A percentile compares a stretch with the other conserved stretches of the same genome.
These are phyloP conservation scores for Anthracocystis panici-leucophaei DNA, from an alignment of 1,284 basidiomycete genomes.

Conservation along the genomic window DNA sequence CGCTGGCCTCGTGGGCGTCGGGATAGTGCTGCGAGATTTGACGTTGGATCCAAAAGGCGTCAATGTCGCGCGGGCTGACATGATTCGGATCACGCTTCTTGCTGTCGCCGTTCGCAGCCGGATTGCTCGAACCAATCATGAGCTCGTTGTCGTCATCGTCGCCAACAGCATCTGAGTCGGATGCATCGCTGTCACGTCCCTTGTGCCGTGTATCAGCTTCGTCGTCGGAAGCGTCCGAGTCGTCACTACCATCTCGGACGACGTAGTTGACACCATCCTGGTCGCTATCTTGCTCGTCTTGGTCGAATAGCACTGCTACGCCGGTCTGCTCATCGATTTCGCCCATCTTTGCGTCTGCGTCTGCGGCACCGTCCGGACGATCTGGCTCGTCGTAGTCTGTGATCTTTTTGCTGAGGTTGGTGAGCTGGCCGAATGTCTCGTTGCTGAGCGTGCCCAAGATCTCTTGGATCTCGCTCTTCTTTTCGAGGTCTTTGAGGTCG, in stretches of 20 bases:
- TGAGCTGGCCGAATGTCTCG: constrained; percentile 86
- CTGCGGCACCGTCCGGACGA: constrained; percentile 69
- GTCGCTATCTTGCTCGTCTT: constrained; percentile 81
- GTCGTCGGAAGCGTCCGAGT: constrained; percentile 76
- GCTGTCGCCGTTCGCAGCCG: constrained; percentile 69
- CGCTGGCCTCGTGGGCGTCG: constrained; percentile 92
- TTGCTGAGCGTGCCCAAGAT: constrained; percentile 79
- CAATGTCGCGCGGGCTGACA: constrained; percentile 89
- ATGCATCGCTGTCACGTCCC: constrained; percentile 72
- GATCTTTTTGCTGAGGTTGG: constrained; percentile 92
- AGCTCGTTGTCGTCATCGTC: constrained; percentile 77
- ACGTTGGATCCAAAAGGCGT: constrained; percentile 98
- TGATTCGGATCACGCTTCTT: constrained; percentile 70
- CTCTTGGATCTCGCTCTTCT: constrained; percentile 92
- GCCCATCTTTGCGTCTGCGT: constrained; percentile 80
- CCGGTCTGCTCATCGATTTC: constrained; percentile 79
- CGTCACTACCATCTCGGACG: constrained; percentile 71
- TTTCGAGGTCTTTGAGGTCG: constrained; percentile 93
- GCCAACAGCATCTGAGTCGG: constrained; percentile 76
- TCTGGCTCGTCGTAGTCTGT: constrained; percentile 87
- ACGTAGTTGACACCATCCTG: constrained; percentile 93
- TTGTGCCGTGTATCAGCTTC: constrained; percentile 73
- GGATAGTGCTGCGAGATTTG: constrained; percentile 90
- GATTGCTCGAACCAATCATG: constrained; percentile 48
- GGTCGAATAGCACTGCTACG: constrained; percentile 71